Evolutionary conservation across 768 basidiomycete genomes (phyloP), one percentile per base, ranked within the genome.

Genomic region (Cantharellus anzutake): DNA sequence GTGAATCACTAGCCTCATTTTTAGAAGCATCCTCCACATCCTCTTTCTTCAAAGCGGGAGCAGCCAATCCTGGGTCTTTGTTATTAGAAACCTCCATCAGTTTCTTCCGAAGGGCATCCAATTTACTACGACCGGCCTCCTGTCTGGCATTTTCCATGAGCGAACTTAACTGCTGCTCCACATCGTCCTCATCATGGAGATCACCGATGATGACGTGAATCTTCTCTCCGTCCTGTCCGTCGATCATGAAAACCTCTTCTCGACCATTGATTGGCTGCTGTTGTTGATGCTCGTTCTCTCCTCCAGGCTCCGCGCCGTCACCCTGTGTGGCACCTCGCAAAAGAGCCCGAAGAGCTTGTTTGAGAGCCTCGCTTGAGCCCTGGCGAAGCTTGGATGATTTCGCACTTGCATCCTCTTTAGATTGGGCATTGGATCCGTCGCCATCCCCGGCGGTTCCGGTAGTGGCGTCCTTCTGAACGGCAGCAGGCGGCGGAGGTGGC

Each of bases 81-180:
- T 29, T 29, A 29, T 29, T 29, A 29, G 20, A 29, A 29, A 29
- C 20, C 44, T 48, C 44, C 44, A 7, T 7, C 11, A 55, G 52
- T 11, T 37, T 11, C 38, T 73, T 76, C 35, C 76, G 76, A 50
- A 85, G 67, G 42, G 75, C 73, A 11, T 79, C 75, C 44, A 73
- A 37, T 37, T 37, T 11, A 11, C 35, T 37, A 11, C 7, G 14
- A 37, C 7, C 11, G 7, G 11, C 52, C 7, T 55, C 35, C 11
- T 37, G 11, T 37, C 11, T 7, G 38, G 52, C 52, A 37, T 37
- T 11, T 7, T 14, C 52, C 52, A 11, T 55, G 11, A 11, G 11
- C 52, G 29, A 11, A 11, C 11, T 48, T 29, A 48, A 48, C 44
- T 11, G 44, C 11, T 14, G 52, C 52, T 55, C 52, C 52, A 55